Conservation (phyloP, 345 rosid genomes). For the Dipteronia sinensis region DNA sequence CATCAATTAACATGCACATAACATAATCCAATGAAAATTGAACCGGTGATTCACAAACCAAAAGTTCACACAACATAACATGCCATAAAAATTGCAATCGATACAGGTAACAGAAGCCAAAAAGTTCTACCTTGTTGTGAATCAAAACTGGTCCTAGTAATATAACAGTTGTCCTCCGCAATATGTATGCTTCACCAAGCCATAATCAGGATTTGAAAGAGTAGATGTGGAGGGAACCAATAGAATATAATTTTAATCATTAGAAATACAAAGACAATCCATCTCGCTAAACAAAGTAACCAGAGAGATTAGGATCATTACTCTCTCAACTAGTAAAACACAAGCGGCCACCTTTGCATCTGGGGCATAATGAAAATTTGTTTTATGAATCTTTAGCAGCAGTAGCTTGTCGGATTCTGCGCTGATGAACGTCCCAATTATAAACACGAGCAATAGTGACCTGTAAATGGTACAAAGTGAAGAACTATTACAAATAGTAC, state of each 20-base stretch:
- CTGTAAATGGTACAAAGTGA: slow-evolving; percentile 34
- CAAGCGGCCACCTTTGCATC: slow-evolving; percentile 3
- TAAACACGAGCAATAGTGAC: slow-evolving; percentile 85
- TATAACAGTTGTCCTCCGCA: slow-evolving; percentile 7
- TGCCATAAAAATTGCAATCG: background rate
- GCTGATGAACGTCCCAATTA: slow-evolving; percentile 93
- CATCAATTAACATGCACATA: background rate
- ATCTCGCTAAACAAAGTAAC: slow-evolving; percentile 10
- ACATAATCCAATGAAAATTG: background rate
- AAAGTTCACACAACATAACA: slow-evolving; percentile 6
- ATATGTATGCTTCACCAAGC: slow-evolving; percentile 8
- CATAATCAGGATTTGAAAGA: background rate
- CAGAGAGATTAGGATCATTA: slow-evolving; percentile 20
- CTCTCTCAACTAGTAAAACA: slow-evolving; percentile 11
- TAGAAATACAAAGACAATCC: slow-evolving; percentile 16
- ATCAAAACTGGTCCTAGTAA: slow-evolving; percentile 17
- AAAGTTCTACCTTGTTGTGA: background rate
- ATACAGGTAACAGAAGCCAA: background rate
- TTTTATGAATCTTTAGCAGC: slow-evolving; percentile 43
- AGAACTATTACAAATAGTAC: background rate
- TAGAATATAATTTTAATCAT: background rate
- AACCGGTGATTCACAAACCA: background rate
- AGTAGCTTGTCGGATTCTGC: slow-evolving; percentile 59
- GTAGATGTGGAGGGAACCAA: slow-evolving; percentile 8
- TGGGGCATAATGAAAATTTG: background rate